These are phyloP conservation scores for Orbilia ellipsospora DNA, from an alignment of 2,329 filamentous ascomycete species.

Conservation along the genomic window DNA sequence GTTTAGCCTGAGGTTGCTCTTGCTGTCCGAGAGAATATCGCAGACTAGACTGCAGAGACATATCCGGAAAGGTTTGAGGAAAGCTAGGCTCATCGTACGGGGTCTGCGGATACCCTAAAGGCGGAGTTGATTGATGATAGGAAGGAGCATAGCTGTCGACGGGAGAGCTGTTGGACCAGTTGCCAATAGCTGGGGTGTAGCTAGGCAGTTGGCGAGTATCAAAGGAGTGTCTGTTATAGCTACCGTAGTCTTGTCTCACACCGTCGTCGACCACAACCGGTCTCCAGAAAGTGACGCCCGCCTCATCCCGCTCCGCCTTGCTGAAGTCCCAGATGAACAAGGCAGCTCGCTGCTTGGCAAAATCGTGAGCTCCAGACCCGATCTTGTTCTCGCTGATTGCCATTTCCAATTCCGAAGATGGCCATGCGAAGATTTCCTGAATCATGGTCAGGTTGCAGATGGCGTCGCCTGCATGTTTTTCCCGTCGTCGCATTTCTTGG, in stretches of 20 bases:
- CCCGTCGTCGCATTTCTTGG: slow-evolving; percentile 56
- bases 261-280: slow-evolving; percentile 50
- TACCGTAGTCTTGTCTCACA: slow-evolving; percentile 37
- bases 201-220: slow-evolving; percentile 51
- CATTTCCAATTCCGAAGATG: slow-evolving; percentile 52
- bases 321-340: slow-evolving; percentile 60
- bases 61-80: slow-evolving; percentile 50
- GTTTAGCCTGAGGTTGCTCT: slow-evolving; percentile 45
- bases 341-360: slow-evolving; percentile 56
- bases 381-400: slow-evolving; percentile 49
- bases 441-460: slow-evolving; percentile 58
- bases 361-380: slow-evolving; percentile 26
- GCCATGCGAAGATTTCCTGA: slow-evolving; percentile 58
- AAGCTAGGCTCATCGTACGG: slow-evolving; percentile 53
- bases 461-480: slow-evolving; percentile 56
- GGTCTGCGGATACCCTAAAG: slow-evolving; percentile 47
- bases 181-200: slow-evolving; percentile 52
- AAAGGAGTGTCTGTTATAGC: slow-evolving; percentile 47
- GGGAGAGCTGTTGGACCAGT: slow-evolving; percentile 53
- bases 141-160: slow-evolving; percentile 53
- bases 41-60: slow-evolving; percentile 50
- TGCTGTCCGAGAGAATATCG: slow-evolving; percentile 48
- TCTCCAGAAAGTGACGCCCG: slow-evolving; percentile 51
- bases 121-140: slow-evolving; percentile 52
- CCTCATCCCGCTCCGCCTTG: slow-evolving; percentile 55